Evolutionary conservation across 2,329 filamentous ascomycete genomes (phyloP), one percentile per base, ranked within the genome.

Genomic region (Alternaria alternata): DNA sequence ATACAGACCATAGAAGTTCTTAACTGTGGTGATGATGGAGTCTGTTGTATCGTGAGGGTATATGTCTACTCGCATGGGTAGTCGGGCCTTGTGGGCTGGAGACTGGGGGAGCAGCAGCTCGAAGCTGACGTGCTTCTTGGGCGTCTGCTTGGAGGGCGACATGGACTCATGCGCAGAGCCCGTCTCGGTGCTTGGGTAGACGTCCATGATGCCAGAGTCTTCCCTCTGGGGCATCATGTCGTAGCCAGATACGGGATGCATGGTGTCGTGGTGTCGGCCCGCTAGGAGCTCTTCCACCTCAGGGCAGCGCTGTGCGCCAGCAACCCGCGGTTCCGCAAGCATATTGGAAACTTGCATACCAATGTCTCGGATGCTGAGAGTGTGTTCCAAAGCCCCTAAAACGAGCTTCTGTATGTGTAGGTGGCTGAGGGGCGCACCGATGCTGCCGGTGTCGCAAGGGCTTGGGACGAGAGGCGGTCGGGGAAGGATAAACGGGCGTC

Each of bases 1-100:
- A 78, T 97, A 97, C 68, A 99, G 86, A 62, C 95, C 95, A 77
- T 97, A 98, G 82, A 98, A 98, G 84, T 97, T 98, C 86, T 97
- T 98, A 75, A 98, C 94, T 1, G 95, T 98, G 14, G 93, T 95
- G 66, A 98, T 92, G 81, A 99, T 99, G 36, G 94, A 97, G 77
- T 98, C 94, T 22, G 94, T 98, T 53, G 92, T 94, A 83, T 99
- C 95, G 80, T 98, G 94, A 47, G 92, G 92, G 75, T 91, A 97
- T 70, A 99, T 97, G 74, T 96, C 91, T 54, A 94, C 91, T 73
- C 91, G 86, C 87, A 94, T 89, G n/a, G 91, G 91, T 68, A 94
- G 84, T 75, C 91, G 89, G 80, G 90, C 91, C 70, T 88, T 87
- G 70, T 87, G 88, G 75, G 90, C 87, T 62, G 88, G 87, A 32